Evolutionary conservation across 1,139 yeast genomes (phyloP), one percentile per base, ranked within the genome.

Genomic region (Scheffersomyces segobiensis): DNA sequence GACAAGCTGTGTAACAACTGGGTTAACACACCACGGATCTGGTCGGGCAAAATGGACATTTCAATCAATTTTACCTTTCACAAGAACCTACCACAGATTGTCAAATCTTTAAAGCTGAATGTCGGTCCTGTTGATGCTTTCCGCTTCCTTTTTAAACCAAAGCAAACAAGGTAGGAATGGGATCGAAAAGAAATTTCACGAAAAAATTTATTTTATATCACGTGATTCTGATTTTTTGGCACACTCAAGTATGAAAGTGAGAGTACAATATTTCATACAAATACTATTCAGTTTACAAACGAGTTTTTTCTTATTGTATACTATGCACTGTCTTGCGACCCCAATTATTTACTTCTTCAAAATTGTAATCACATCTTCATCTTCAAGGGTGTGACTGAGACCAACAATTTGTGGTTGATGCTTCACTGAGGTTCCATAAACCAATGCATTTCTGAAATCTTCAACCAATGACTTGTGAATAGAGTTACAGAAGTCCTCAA

Each of bases 321-420:
- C 42, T 51, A 20, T 51, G 26, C 53, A 32, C 19, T 24, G 14
- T 14, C 46, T 32, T 49, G 12, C 17, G 42, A 32, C 42, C 42
- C 50, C 8, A 24, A 20, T n/a, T 39, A 22, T 20, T 54, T 71
- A 80, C 69, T 90, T 92, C 80, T 93, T 93, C 77, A 93, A 83
- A 67, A 95, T 92, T 42, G 99, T 93, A 57, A 95, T 96, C 46
- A 96, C 99, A 77, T 95, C 99, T 76, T 95, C 99, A 74, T 95
- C 99, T 75, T 88, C 89, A 65, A 95, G 80, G 10, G 72, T 80
- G 76, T 96, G 99, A 55, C 82, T 75, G 65, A 95, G 81, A 52
- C 99, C 99, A 53, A 93, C 98, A 65, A 87, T 86, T 77, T 95
- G 99, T n/a, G 98, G 98, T 75, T 93, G 98, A 74, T 95, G 99